Percentiles rank a stretch among this genome's conserved stretches.
Evolutionary conservation across 2,329 filamentous ascomycete species (phyloP).

Genomic region (Chrysosporium queenslandicum): DNA sequence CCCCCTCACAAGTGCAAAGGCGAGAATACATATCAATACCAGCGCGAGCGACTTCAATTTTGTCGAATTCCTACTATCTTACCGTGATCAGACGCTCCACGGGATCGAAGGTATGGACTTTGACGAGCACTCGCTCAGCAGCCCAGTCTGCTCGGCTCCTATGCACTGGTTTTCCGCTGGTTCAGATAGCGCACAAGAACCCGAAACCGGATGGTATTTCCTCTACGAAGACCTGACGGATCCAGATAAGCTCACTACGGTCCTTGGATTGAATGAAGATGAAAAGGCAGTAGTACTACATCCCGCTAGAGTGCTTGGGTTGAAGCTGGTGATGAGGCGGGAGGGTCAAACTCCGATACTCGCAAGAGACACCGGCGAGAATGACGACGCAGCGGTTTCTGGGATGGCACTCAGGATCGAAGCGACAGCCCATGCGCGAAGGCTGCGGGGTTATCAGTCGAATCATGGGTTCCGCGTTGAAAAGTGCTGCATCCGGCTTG

Average conservation of each 20-base stretch:
- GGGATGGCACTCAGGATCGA: conserved; percentile 11
- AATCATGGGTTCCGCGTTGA: not conserved
- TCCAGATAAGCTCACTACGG: conserved; percentile 8
- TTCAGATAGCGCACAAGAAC: not conserved
- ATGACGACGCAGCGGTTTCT: not conserved
- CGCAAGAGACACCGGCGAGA: too few relatives aligned
- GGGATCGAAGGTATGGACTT: not conserved
- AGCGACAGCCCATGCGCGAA: conserved; percentile 2
- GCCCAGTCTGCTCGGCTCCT: conserved; percentile 12
- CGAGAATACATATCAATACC: not conserved
- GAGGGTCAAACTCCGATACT: conserved; percentile 12
- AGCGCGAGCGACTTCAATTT: too few relatives aligned
- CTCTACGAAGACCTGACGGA: conserved; percentile 16
- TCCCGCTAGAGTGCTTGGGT: conserved; percentile 13
- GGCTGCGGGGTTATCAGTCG: conserved; percentile 6
- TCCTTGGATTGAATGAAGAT: conserved; percentile 4
- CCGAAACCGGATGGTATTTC: conserved; percentile 16
- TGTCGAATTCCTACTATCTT: too few relatives aligned
- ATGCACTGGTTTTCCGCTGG: conserved; percentile 11
- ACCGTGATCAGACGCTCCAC: not conserved
- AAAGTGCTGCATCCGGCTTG: conserved; percentile 1
- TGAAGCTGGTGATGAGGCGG: conserved; percentile 10
- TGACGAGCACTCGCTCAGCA: not conserved
- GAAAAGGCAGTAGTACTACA: not conserved
- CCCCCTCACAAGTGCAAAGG: too few relatives aligned